Evolutionary conservation across 441 rosid species (phyloP), one percentile per base, ranked within the genome.

Genomic region (California macrophylla): DNA sequence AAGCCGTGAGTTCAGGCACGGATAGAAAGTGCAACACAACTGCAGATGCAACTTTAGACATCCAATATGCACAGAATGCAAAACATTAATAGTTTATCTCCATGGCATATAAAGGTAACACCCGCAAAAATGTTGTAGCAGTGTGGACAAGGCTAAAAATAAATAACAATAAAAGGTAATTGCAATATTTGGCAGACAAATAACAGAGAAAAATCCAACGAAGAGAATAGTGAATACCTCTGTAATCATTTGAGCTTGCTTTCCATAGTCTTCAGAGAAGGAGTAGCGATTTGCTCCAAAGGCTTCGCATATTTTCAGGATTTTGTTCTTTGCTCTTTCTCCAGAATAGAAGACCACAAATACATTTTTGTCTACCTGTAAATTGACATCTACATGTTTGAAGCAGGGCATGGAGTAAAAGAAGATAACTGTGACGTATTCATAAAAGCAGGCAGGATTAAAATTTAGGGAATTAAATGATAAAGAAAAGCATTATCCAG

Each of bases 281-380:
- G 85, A 72, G 50, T 84, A 84, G 42, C 72, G 68, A 76, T 77
- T 82, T 74, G 84, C 84, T 69, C 84, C 85, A 80, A 84, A 82
- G 65, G 84, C 82, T 76, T 84, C 87, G 30, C 81, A 84, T 69
- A 84, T 81, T 76, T 83, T 81, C 62, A 78, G 47, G 34, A 84
- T 72, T 75, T 84, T 81, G 70, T 66, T 81, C 74, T 67, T 81
- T 47, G 76, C 78, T 70, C 81, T 80, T 45, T 81, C 87, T 64
- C 82, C 85, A 69, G 81, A 77, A 61, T 72, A 78, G 72, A 83
- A 84, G 64, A 84, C 70, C 7, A 80, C 78, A 78, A 81, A 81
- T 13, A 80, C 82, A 72, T 76, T 82, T 72, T 84, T 80, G 74
- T 84, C 84, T 58, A 77, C 82, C 87, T 80, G 76, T 25, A 71